Evolutionary conservation across 768 basidiomycete genomes (phyloP), one percentile per base, ranked within the genome.

Genomic region (Guyanaporus albipodus): DNA sequence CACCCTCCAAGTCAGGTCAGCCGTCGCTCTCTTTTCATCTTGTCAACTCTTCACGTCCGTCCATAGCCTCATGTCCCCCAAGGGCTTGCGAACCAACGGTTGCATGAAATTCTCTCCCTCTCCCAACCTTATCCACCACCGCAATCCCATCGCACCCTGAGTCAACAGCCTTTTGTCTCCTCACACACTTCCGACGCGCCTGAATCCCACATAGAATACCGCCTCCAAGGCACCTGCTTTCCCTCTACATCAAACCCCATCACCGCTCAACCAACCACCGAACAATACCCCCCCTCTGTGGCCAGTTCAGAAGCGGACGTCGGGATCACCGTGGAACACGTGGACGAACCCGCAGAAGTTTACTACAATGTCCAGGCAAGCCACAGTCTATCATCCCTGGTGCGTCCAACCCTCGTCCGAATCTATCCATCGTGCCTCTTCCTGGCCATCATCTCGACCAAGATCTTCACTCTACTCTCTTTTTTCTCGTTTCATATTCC

Each of bases 71-170:
- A 5, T n/a, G n/a, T n/a, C n/a, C n/a, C n/a, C n/a, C 54, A 49
- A 35, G 53, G 42, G 3, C 44, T 63, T 7, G 35, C 53, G 8
- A 59, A 41, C 15, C 59, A 54, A 39, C 62, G 62, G 0, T 24
- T 64, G 4, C 62, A 62, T 27, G 52, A 63, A n/a, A 22, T 63
- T 18, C 60, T 63, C 17, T 54, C 59, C 2, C 26, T 53, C 6
- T 5, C 21, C 4, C 14, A 49, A 2, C 28, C 58, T 7, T 39
- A 57, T 27, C 5, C 33, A 35, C 17, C 44, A 4, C 29, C 44
- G 11, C 40, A 22, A 4, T 26, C 43, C 12, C 49, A 43, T 23
- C 33, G n/a, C n/a, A n/a, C n/a, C n/a, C n/a, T n/a, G n/a, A n/a
- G n/a, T n/a, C n/a, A n/a, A n/a, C n/a, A n/a, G n/a, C n/a, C n/a